Evolutionary conservation across 2,329 filamentous ascomycete species (phyloP), one percentile per base, ranked within the genome.

Genomic region (Fusarium sp.): DNA sequence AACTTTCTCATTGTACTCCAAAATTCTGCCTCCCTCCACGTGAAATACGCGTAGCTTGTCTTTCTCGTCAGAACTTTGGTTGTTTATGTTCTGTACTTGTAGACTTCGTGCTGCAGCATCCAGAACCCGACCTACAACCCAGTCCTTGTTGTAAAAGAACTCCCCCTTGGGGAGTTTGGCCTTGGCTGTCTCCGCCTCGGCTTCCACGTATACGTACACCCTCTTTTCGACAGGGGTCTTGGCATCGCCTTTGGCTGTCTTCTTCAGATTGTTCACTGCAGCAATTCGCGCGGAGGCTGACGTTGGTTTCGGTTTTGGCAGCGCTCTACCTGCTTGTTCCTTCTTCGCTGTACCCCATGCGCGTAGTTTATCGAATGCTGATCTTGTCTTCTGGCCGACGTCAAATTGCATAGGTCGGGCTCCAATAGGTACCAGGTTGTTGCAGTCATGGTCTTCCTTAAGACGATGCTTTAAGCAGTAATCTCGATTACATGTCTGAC

Each of bases 181-280:
- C 55, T 90, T 92, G 3, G 94, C 91, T 1, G 94, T 97, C 75
- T 93, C 92, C 12, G 93, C 92, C 75, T 94, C 94, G 0, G 95
- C 96, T 78, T 98, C 95, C 20, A 98, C 93, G 77, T 92, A 91
- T 1, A 99, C 77, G 77, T 98, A 98, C 3, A 99, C 82, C n/a
- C 96, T 85, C 83, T 97, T 97, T 70, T 97, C 94, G 0, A 84
- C 80, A 0, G 94, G 85, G 1, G 98, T 81, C 75, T 94, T 95
- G 12, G 90, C 89, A 70, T 98, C 95, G 2, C 97, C 97, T 82
- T 97, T 98, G 4, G 96, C 95, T 1, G 87, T 90, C 78, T 91
- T 92, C 83, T 97, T 98, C 44, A 99, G 84, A 12, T 87, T 88
- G 69, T 94, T 94, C 9, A 95, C 84, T 8, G 91, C 92, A 5